These are phyloP conservation scores for Plectosphaerella cucumerina DNA, from an alignment of 2,329 filamentous ascomycete genomes.

Conservation along the genomic window DNA sequence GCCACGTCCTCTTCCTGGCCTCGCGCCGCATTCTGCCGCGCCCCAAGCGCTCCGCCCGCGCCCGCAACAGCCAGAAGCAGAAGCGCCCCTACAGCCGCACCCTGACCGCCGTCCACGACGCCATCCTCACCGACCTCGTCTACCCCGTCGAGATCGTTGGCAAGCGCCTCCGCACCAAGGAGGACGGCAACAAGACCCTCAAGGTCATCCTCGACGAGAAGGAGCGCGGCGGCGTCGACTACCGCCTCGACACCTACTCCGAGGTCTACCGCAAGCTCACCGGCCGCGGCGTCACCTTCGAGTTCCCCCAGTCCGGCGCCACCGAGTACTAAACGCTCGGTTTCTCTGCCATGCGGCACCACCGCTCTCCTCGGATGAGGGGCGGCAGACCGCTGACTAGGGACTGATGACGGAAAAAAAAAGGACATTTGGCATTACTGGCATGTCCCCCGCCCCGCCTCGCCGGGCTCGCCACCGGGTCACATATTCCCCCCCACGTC, in stretches of 20 bases:
- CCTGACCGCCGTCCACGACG: conserved; percentile 97
- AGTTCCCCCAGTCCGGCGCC: conserved; percentile 86
- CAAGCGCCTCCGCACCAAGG: conserved; percentile 97
- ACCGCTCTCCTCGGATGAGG: too few relatives aligned
- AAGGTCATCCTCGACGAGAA: conserved; percentile 99
- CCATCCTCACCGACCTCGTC: conserved; percentile 96
- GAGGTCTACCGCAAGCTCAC: conserved; percentile 99
- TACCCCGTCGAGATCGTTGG: conserved; percentile 99
- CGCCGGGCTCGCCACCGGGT: neutral
- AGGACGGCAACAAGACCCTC: conserved; percentile 96
- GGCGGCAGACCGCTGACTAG: too few relatives aligned
- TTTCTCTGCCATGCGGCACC: too few relatives aligned
- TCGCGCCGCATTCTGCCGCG: conserved; percentile 98
- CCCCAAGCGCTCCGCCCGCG: conserved; percentile 96
- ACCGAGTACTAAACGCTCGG: conserved; percentile 69
- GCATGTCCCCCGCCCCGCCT: neutral
- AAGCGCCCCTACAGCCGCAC: conserved; percentile 98
- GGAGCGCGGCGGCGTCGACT: conserved; percentile 98
- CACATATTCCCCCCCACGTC: neutral
- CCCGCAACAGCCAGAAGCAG: conserved; percentile 94
- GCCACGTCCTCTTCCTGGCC: conserved; percentile 98
- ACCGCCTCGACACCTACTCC: conserved; percentile 98
- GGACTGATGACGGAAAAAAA: conserved; percentile 4
- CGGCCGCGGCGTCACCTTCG: conserved; percentile 93
- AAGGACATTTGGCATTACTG: conserved; percentile 11